Base-by-base conservation (phyloP, 331 rosid genomes). In the Acacia pycnantha region DNA sequence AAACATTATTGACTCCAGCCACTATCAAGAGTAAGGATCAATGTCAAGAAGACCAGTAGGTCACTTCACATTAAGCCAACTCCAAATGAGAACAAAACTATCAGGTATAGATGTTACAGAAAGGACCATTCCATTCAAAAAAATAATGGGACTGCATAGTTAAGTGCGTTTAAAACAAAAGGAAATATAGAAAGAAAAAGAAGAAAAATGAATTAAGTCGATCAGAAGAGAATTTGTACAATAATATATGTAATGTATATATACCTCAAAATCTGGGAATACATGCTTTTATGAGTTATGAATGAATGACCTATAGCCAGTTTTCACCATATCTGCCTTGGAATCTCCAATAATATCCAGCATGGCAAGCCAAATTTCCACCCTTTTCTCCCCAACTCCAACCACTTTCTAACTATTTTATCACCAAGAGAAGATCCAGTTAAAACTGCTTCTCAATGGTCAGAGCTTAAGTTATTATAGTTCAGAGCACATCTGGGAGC, bases 231-330 rank as follows among this genome's bases (percentile, higher is more conserved):
- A 83, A 79, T 90, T 90, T 90, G 88, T 88, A 89, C 93, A 89
- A 83, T 27, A 77, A 71, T 82, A 86, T 78, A 70, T 80, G 84
- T 79, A 87, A 70, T 84, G 86, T 77, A 75, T 85, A 88, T 88
- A 86, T 88, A 88, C 88, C 89, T 86, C 90, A 85, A 86, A 83
- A 87, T 82, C 88, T 82, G 86, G 91, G 79, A 81, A 92, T 87
- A 87, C 88, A 91, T 86, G 78, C 87, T 84, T 56, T 73, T 84
- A 85, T 82, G 84, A 90, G 88, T 82, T 86, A 87, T 81, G 88
- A 90, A 90, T 85, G 85, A 85, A 87, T 78, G 86, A 81, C 87
- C 90, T 77, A 77, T 31, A 62, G 88, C 92, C 90, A 53, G 64
- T 58, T 76, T 24, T 70, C 33, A 72, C 73, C 59, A 35, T 48